phyloP scores from a whole-genome alignment of 768 basidiomycete species.

The Basidioascus undulatus region DNA sequence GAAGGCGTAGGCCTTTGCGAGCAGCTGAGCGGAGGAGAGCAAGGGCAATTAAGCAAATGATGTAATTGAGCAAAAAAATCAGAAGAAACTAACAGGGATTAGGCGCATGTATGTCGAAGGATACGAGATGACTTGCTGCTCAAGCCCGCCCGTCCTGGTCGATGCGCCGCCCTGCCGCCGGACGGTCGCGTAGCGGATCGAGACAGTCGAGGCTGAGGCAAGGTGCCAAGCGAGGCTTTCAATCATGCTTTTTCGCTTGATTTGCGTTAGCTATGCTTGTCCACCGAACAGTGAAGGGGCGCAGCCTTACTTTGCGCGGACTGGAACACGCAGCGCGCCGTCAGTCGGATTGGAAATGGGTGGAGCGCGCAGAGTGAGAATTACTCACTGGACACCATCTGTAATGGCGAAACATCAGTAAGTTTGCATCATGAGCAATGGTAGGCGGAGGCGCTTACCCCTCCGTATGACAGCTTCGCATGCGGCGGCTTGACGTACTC shows the following conservation, averaged over 20 bases:
- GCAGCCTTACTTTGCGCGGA: too few species aligned
- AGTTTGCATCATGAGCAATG: not conserved
- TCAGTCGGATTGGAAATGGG: too few species aligned
- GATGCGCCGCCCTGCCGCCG: slow-evolving; percentile 32
- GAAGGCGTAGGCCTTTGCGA: slow-evolving; percentile 45
- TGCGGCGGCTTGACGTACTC: slow-evolving; percentile 42
- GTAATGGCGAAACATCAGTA: not conserved
- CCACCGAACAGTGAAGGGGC: not conserved
- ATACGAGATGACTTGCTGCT: slow-evolving; percentile 42
- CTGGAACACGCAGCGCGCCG: too few species aligned
- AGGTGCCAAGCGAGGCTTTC: slow-evolving; percentile 34
- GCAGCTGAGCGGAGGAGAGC: too few species aligned
- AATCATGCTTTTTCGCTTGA: too few species aligned
- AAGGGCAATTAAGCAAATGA: too few species aligned
- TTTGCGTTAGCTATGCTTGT: not conserved
- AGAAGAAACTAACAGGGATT: too few species aligned
- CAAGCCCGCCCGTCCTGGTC: slow-evolving; percentile 27
- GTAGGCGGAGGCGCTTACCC: slow-evolving; percentile 24
- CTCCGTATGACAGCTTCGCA: slow-evolving; percentile 48
- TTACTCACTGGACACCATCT: slow-evolving; percentile 49
- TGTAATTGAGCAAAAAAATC: too few species aligned
- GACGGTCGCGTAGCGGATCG: slow-evolving; percentile 47
- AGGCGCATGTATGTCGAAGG: slow-evolving; percentile 52
- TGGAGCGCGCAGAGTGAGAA: not conserved
- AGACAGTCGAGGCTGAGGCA: slow-evolving; percentile 34